These are phyloP conservation scores for Saccharomyces mikatae DNA, from an alignment of 805 yeast genomes.

Conservation along the genomic window DNA sequence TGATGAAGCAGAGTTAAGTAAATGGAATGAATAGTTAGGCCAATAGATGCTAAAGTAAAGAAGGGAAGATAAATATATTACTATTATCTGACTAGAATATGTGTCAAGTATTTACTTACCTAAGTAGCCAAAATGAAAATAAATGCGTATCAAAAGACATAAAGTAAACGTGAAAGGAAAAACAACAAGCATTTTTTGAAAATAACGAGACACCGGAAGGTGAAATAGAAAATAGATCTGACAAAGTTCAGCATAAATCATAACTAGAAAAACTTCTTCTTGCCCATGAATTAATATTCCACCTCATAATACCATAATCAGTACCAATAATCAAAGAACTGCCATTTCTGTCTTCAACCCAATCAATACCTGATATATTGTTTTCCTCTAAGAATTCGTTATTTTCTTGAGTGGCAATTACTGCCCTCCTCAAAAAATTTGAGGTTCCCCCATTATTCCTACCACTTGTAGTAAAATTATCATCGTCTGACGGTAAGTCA, in stretches of 20 bases:
- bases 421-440: neutral
- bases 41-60: neutral
- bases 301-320: constrained; percentile 57
- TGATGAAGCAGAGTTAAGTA: constrained; percentile 34
- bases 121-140: neutral
- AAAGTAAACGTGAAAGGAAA: neutral
- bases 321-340: constrained; percentile 52
- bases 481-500: neutral
- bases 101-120: neutral
- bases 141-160: neutral
- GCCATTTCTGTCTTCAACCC: constrained; percentile 44
- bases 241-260: constrained; percentile 32
- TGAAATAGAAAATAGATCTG: neutral
- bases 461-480: neutral
- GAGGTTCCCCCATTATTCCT: neutral
- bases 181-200: neutral
- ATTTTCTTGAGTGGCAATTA: constrained; percentile 7
- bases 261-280: constrained; percentile 55
- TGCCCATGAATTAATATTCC: constrained; percentile 62
- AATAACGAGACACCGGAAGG: neutral
- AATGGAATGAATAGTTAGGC: constrained; percentile 36
- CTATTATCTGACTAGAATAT: neutral
- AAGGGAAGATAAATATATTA: neutral
- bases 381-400: constrained; percentile 29
- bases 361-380: constrained; percentile 56